phyloP scores from a whole-genome alignment of 306 rosid genomes.

The barrel medic (Medicago truncatula) region MtrunA17r5.0-ANR NC_053044.1:1653501-1654000 shows the following conservation, averaged over 20 bases:
- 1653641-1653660: too few species aligned
- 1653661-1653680: too few species aligned
- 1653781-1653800: constrained; percentile 83
- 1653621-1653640: not conserved
- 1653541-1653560: constrained; percentile 70
- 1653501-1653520: constrained; percentile 48
- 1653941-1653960: constrained; percentile 92
- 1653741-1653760: constrained; percentile 1
- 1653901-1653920: constrained; percentile 30
- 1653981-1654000: constrained; percentile 51
- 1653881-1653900: not conserved
- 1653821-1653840: constrained; percentile 75
- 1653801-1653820: constrained; percentile 88
- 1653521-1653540: constrained; percentile 63
- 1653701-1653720: not conserved
- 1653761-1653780: constrained; percentile 41
- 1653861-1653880: not conserved
- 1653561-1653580: constrained; percentile 54
- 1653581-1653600: not conserved
- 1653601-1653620: not conserved
- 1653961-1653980: constrained; percentile 80
- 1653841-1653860: not conserved
- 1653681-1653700: too few species aligned
- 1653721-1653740: not conserved
- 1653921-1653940: constrained; percentile 88